Conservation (phyloP, 2,329 filamentous ascomycete species). For the Xylariaceae sp. region DNA sequence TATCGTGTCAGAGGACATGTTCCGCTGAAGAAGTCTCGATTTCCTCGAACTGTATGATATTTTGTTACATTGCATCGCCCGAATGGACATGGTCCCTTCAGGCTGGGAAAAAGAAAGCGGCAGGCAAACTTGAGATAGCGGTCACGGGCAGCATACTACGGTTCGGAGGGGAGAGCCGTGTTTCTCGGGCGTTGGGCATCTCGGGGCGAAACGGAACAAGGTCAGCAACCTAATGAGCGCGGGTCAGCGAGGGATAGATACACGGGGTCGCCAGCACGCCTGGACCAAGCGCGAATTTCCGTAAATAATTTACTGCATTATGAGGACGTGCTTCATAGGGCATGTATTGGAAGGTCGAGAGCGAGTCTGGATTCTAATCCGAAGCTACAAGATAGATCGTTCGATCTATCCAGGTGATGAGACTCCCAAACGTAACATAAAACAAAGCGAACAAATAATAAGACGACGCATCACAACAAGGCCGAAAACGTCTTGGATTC, state of each 20-base stretch:
- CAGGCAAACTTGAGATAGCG: neutral
- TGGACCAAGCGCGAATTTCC: neutral
- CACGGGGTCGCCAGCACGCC: neutral
- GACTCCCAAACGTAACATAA: too few relatives aligned
- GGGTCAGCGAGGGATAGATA: neutral
- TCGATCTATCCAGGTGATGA: too few relatives aligned
- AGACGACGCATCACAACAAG: too few relatives aligned
- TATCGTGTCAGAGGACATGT: too few relatives aligned
- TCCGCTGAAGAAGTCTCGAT: neutral
- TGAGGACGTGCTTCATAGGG: too few relatives aligned
- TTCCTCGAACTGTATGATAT: conserved; percentile 16
- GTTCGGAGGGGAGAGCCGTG: neutral
- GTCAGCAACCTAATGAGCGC: neutral
- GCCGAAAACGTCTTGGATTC: too few relatives aligned
- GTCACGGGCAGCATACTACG: conserved; percentile 6
- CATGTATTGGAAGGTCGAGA: too few relatives aligned
- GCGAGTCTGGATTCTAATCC: too few relatives aligned
- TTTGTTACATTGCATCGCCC: conserved; percentile 1
- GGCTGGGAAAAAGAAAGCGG: neutral
- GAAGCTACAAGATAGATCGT: too few relatives aligned
- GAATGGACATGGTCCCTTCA: neutral
- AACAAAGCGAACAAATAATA: too few relatives aligned
- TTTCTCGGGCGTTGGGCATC: conserved; percentile 11
- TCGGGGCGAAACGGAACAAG: neutral
- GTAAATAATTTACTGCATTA: too few relatives aligned